phyloP scores from a whole-genome alignment of 2,329 filamentous ascomycete genomes.

The Apiospora saccharicola region DNA sequence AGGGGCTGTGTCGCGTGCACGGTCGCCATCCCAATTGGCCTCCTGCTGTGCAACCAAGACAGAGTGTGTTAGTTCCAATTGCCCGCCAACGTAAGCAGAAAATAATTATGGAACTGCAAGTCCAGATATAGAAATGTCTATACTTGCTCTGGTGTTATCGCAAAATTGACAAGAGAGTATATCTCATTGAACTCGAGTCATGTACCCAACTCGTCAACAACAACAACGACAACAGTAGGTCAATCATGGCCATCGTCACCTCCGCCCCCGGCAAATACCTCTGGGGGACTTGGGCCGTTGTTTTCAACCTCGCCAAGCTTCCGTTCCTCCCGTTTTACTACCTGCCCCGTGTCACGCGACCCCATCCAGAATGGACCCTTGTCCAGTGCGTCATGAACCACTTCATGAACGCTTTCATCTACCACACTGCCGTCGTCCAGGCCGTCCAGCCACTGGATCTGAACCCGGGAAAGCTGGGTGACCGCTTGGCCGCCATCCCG shows the following conservation, averaged over 20 bases:
- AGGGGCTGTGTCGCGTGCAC: too few species aligned
- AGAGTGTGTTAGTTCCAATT: too few species aligned
- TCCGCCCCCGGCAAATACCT: slow-evolving; percentile 14
- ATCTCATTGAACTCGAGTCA: neutral
- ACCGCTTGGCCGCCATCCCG: slow-evolving; percentile 7
- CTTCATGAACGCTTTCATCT: slow-evolving; percentile 22
- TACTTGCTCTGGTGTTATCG: too few species aligned
- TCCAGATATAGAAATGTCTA: too few species aligned
- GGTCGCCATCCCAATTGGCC: too few species aligned
- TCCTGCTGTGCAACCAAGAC: too few species aligned
- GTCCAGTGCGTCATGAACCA: slow-evolving; percentile 16
- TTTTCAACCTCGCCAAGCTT: slow-evolving; percentile 14
- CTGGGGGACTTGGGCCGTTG: neutral
- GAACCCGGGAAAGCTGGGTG: neutral
- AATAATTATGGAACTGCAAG: too few species aligned
- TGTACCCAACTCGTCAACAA: neutral
- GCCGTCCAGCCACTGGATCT: slow-evolving; percentile 13
- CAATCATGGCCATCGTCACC: neutral
- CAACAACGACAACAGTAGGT: too few species aligned
- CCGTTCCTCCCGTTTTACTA: slow-evolving; percentile 20
- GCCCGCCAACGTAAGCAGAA: too few species aligned
- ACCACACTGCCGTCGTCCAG: slow-evolving; percentile 16
- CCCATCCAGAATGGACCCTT: slow-evolving; percentile 22
- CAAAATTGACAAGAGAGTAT: neutral
- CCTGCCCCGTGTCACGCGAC: neutral